Percentiles rank a stretch among this genome's conserved stretches.
Conservation (phyloP, 139 green algal species). For the Picochlorum sp. region DNA sequence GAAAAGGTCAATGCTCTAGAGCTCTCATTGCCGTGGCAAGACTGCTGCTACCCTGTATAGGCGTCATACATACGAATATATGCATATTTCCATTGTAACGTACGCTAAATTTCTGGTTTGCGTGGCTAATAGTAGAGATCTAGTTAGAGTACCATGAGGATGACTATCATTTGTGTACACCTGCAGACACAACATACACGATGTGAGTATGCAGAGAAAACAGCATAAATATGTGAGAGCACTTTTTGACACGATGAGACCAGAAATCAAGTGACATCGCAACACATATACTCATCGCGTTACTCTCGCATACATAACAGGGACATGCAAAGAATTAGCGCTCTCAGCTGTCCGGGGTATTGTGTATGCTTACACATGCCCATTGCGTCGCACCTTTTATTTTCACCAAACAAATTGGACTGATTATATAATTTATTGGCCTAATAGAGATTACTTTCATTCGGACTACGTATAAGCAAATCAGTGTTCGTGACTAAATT, state of each 20-base stretch:
- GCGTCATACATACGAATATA: neutral
- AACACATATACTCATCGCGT: slow-evolving; percentile 20
- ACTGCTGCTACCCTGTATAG: slow-evolving; percentile 10
- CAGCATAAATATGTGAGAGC: slow-evolving; percentile 18
- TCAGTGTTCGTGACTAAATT: no score
- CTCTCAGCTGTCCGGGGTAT: slow-evolving; percentile 32
- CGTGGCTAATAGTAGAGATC: no score
- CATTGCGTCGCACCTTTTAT: no score
- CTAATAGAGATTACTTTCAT: no score
- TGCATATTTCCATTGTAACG: no score
- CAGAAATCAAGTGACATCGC: slow-evolving; percentile 3
- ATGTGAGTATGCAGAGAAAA: no score
- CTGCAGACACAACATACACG: no score
- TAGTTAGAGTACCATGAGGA: no score
- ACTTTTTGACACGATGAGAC: slow-evolving; percentile 21
- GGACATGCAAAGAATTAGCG: slow-evolving; percentile 26
- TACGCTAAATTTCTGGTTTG: no score
- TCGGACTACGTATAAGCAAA: no score
- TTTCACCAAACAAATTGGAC: neutral
- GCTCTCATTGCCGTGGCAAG: slow-evolving; percentile 33
- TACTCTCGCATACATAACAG: slow-evolving; percentile 25
- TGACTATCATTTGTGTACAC: no score
- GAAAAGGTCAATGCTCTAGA: slow-evolving; percentile 18
- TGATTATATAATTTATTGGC: neutral
- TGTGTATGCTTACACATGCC: slow-evolving; percentile 12